Evolutionary conservation across 371 early-diverging fungal species (phyloP).

Genomic region (Mortierella sp.): DNA sequence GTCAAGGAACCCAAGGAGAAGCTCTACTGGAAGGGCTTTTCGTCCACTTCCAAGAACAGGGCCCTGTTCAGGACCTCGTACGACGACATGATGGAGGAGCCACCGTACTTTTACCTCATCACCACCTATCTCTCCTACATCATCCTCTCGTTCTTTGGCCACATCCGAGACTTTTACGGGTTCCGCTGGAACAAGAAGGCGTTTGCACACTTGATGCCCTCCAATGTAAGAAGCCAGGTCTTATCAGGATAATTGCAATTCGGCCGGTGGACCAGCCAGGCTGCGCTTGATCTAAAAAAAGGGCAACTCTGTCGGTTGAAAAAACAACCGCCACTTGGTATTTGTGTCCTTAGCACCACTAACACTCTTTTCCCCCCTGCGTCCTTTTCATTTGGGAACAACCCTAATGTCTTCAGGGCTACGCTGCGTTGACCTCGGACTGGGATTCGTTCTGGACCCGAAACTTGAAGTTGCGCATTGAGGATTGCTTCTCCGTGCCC

Average conservation of each 20-base stretch:
- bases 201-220: conserved; percentile 51
- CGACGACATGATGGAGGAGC: conserved; percentile 62
- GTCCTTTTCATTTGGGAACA: neutral
- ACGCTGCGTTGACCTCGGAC: conserved; percentile 92
- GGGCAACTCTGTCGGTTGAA: no score
- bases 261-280: neutral
- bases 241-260: neutral
- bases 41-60: conserved; percentile 47
- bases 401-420: conserved; percentile 62
- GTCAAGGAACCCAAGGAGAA: conserved; percentile 54
- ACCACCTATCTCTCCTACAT: conserved; percentile 97
- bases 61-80: conserved; percentile 53
- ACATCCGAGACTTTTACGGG: conserved; percentile 90
- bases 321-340: no score
- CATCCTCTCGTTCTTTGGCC: conserved; percentile 94
- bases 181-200: conserved; percentile 56
- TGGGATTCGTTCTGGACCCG: conserved; percentile 98
- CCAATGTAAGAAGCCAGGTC: conserved; percentile 57
- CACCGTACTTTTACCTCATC: conserved; percentile 81
- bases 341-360: neutral
- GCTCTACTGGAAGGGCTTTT: conserved; percentile 55
- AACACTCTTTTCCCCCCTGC: neutral
- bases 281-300: no score
- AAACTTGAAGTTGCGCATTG: conserved; percentile 93
- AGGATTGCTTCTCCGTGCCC: conserved; percentile 98